A percentile compares a stretch with the other conserved stretches of the same genome.
phyloP scores from a whole-genome alignment of 441 rosid species.

The Eruca vesicaria region DNA sequence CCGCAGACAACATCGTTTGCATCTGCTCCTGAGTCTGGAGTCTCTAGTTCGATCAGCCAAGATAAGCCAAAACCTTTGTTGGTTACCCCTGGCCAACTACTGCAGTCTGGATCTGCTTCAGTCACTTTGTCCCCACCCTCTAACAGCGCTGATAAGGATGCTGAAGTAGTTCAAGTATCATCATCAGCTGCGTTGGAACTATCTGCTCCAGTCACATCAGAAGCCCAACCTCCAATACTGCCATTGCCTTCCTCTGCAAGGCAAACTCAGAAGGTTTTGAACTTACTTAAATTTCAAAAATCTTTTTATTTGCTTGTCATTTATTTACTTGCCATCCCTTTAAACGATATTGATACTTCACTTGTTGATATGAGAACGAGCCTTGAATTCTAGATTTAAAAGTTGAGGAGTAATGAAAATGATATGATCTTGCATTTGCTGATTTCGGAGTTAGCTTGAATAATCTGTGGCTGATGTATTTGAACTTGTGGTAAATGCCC shows the following conservation, averaged over 20 bases:
- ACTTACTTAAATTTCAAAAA: not conserved
- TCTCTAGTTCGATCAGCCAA: conserved; percentile 40
- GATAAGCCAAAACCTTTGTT: conserved; percentile 57
- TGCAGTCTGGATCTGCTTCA: conserved; percentile 54
- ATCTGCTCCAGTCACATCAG: conserved; percentile 44
- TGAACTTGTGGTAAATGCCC: not conserved
- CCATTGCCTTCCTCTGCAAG: conserved; percentile 71
- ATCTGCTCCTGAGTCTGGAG: conserved; percentile 41
- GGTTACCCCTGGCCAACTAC: conserved; percentile 74
- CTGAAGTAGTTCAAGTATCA: conserved; percentile 66
- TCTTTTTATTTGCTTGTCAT: not conserved
- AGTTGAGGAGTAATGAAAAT: not conserved
- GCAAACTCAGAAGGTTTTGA: conserved; percentile 36
- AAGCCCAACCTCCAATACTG: conserved; percentile 81
- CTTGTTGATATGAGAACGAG: not conserved
- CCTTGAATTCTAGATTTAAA: not conserved
- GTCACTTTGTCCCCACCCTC: conserved; percentile 51
- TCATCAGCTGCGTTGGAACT: conserved; percentile 49
- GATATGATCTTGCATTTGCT: conserved; percentile 4
- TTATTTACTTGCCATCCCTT: not conserved
- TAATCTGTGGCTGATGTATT: not conserved
- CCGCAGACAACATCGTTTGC: conserved; percentile 45
- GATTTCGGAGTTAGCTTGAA: conserved; percentile 5
- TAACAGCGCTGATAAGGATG: conserved; percentile 59
- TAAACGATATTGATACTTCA: not conserved